Evolutionary conservation across 352 stramenopile genomes (phyloP).

Genomic region (Thalassiosira gravida): DNA sequence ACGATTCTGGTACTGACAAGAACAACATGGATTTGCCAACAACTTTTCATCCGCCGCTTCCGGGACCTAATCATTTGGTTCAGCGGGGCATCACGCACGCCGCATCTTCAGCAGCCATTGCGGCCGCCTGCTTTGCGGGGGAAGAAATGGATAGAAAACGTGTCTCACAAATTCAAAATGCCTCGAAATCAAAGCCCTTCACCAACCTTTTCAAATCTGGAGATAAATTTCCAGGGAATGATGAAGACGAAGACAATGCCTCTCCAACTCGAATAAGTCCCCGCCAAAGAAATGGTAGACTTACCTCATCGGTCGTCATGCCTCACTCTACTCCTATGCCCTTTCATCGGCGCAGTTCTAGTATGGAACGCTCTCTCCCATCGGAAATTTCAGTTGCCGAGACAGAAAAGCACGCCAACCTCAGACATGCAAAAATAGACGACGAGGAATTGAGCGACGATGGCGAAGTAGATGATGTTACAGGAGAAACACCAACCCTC

Average conservation of each 20-base stretch:
- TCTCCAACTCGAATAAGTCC: slow-evolving; percentile 3
- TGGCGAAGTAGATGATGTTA: not conserved
- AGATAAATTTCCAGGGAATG: not conserved
- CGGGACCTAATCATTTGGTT: too few relatives aligned
- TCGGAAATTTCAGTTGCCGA: slow-evolving; percentile 42
- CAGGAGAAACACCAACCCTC: not conserved
- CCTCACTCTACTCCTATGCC: not conserved
- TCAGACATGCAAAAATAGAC: slow-evolving; percentile 3
- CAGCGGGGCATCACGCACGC: slow-evolving; percentile 23
- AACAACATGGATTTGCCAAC: too few relatives aligned
- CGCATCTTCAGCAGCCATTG: slow-evolving; percentile 35
- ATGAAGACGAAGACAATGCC: slow-evolving; percentile 5
- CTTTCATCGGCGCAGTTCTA: not conserved
- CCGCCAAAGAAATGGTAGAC: not conserved
- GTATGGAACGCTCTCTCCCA: slow-evolving; percentile 16
- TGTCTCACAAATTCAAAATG: not conserved
- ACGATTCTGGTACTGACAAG: slow-evolving; percentile 16
- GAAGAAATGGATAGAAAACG: slow-evolving; percentile 49
- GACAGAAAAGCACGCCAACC: slow-evolving; percentile 40
- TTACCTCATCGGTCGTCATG: slow-evolving; percentile 6
- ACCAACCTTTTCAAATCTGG: slow-evolving; percentile 12
- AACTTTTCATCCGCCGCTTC: too few relatives aligned
- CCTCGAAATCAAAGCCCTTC: slow-evolving; percentile 7
- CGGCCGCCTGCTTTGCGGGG: slow-evolving; percentile 42
- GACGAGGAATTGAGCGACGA: slow-evolving; percentile 41